Base-by-base conservation (phyloP, 306 rosid genomes). In the Acacia melanoxylon region DNA sequence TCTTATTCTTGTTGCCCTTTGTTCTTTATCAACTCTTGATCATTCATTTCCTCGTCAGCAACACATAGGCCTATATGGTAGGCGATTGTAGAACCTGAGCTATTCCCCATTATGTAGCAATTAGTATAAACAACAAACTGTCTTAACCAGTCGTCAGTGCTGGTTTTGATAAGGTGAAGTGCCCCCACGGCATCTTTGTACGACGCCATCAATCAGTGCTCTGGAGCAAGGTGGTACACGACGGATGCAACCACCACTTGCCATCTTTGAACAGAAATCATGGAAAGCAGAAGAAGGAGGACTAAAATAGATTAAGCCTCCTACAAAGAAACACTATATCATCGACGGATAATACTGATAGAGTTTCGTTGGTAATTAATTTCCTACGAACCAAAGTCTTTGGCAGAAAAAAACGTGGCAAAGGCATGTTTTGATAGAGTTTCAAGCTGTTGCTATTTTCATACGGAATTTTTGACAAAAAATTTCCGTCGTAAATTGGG, bases 71-170 rank as follows among this genome's bases (percentile, higher is more conserved):
- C 89, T 10, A 78, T 81, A 0, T 85, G 72, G 78, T 78, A 91
- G 3, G 91, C 85, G 4, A 91, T 87, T 4, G 82, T 86, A 3
- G 58, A 91, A 2, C 92, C 92, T 0, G 94, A 83, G 35, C 92
- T 89, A 0, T 2, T 33, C 1, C 94, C 94, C 92, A 89, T 89
- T 0, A 89, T 6, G 40, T 78, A 89, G 69, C 86, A 83, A 2
- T 74, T 82, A 0, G 92, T 80, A 4, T 72, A 42, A 9, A 89
- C 92, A 48, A 76, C 90, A 19, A 72, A 65, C 1, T 11, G 4
- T 0, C 46, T 68, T 67, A 91, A 10, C 92, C 92, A 91, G 3
- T 76, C 85, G 8, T 89, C 89, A 0, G 27, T 5, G 20, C 49
- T 31, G 17, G 45, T 22, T 78, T 56, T 80, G 14, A 88, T 74